Percentiles rank a stretch among this genome's conserved stretches.
Conservation (phyloP, 768 basidiomycete species). For the Trametes maxima region DNA sequence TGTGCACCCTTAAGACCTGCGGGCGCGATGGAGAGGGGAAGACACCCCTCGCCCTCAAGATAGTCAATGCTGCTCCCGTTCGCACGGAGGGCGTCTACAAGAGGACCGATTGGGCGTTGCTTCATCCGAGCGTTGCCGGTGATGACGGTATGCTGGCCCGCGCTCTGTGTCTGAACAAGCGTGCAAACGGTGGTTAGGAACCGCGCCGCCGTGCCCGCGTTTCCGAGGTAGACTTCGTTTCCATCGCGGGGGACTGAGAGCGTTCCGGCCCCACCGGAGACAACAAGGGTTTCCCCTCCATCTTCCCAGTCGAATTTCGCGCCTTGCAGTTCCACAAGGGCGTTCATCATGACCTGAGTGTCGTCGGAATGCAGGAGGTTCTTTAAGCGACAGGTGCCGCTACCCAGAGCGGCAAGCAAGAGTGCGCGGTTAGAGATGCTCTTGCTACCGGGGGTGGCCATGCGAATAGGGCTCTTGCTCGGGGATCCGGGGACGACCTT, state of each 20-base stretch:
- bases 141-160: slow-evolving; percentile 67
- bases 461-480: slow-evolving; percentile 48
- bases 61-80: slow-evolving; percentile 83
- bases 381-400: slow-evolving; percentile 83
- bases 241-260: slow-evolving; percentile 76
- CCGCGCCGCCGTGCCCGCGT: slow-evolving; percentile 96
- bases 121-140: slow-evolving; percentile 99
- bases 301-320: slow-evolving; percentile 96
- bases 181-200: slow-evolving; percentile 98
- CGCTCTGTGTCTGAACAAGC: slow-evolving; percentile 58
- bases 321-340: slow-evolving; percentile 88
- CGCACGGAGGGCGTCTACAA: slow-evolving; percentile 83
- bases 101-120: slow-evolving; percentile 93
- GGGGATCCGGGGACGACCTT: slow-evolving; percentile 74
- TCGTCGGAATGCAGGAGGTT: slow-evolving; percentile 97
- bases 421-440: slow-evolving; percentile 95
- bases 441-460: slow-evolving; percentile 96
- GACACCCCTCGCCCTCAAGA: slow-evolving; percentile 78
- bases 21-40: slow-evolving; percentile 85
- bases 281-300: slow-evolving; percentile 92
- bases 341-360: slow-evolving; percentile 99
- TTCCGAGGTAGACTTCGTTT: slow-evolving; percentile 93
- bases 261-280: slow-evolving; percentile 81
- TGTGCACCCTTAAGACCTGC: slow-evolving; percentile 79
- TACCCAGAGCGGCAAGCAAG: slow-evolving; percentile 88